Evolutionary conservation across 192 early-diverging fungal species (phyloP), one percentile per base, ranked within the genome.

Genomic region (Coemansia sp.): DNA sequence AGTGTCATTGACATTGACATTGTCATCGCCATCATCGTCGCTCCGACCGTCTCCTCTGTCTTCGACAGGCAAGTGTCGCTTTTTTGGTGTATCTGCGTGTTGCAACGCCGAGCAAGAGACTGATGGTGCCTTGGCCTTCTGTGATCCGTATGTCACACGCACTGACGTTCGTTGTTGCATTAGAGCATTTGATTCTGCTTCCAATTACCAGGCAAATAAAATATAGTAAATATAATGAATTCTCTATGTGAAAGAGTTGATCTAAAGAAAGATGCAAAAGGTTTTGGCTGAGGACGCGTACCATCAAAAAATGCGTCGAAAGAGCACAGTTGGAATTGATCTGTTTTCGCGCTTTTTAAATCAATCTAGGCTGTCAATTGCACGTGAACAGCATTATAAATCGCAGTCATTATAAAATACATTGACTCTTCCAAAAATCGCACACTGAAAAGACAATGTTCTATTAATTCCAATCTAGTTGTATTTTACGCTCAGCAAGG

Each of bases 71-170:
- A 32, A 32, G 32, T 37, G 26, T 13, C 49, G 16, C 36, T 52
- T 18, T n/a, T 41, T 21, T 51, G 46, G 37, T 21, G 51, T 8
- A 9, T 26, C 19, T 7, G 2, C 22, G 51, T 8, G 51, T 22
- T 54, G 51, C 2, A 26, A 4, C 15, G 8, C 22, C 11, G 51
- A 26, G 22, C 7, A 54, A 4, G 51, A 54, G 4, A 41, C n/a
- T 9, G 39, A 52, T 45, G 43, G 61, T 22, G 22, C 26, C 49
- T 54, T 65, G 32, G 39, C 0, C 9, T 40, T 49, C 37, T n/a
- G 37, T 21, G 61, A 63, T 10, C 69, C 69, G 39, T 71, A 71
- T 8, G 69, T 71, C 19, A 71, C 51, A 9, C 51, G 41, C 10
- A 64, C 69, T 6, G 48, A 22, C 13, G 62, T 21, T 45, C 52